phyloP scores from a whole-genome alignment of 345 rosid genomes.

The Sapria himalayana region DNA sequence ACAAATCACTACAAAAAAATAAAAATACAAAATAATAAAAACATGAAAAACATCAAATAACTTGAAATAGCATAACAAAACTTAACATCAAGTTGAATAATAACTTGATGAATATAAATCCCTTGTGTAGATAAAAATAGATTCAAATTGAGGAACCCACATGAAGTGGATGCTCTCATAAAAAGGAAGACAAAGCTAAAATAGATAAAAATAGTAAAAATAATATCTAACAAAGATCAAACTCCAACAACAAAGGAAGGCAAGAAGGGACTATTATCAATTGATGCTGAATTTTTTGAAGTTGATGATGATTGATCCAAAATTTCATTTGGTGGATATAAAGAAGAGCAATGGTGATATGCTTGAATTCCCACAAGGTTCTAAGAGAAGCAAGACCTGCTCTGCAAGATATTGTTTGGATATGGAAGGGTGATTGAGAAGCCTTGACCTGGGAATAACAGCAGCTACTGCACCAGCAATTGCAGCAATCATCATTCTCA shows the following conservation, averaged over 20 bases:
- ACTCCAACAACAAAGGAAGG: slow-evolving; percentile 57
- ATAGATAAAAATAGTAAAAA: too few relatives aligned
- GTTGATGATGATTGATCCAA: slow-evolving; percentile 38
- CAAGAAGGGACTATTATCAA: slow-evolving; percentile 37
- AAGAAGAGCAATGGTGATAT: slow-evolving; percentile 64
- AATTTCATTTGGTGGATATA: slow-evolving; percentile 60
- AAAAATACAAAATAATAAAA: too few relatives aligned
- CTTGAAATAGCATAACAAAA: too few relatives aligned
- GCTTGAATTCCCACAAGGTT: slow-evolving; percentile 41
- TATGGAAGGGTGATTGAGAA: slow-evolving; percentile 50
- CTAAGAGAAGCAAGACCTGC: slow-evolving; percentile 49
- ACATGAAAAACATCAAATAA: too few relatives aligned
- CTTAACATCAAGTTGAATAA: too few relatives aligned
- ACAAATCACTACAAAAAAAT: too few relatives aligned
- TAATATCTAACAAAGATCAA: too few relatives aligned
- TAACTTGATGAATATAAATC: too few relatives aligned
- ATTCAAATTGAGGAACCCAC: too few relatives aligned
- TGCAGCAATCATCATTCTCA: slow-evolving; percentile 3
- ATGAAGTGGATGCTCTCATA: too few relatives aligned
- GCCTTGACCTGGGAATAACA: slow-evolving; percentile 4
- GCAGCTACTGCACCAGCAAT: slow-evolving; percentile 1
- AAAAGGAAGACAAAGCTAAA: too few relatives aligned
- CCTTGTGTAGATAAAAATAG: too few relatives aligned
- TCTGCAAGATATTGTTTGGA: slow-evolving; percentile 58
- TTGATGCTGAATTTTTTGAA: slow-evolving; percentile 68